Evolutionary conservation across 148 eudicot species (phyloP).

Genomic region (Rhododendron griersonianum): DNA sequence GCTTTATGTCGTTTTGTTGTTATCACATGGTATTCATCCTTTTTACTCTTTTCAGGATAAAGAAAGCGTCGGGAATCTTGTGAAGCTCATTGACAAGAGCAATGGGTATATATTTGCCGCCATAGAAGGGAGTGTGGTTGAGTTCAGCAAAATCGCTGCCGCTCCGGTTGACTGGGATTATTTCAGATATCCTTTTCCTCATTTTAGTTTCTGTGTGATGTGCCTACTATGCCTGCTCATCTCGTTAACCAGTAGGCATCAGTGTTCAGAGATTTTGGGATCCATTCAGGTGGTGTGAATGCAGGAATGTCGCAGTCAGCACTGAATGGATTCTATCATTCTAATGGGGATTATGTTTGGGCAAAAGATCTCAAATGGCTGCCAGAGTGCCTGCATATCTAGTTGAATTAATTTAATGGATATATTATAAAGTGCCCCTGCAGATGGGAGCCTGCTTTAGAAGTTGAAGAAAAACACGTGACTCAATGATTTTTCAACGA

Average conservation of each 20-base stretch:
- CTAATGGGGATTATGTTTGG: background rate
- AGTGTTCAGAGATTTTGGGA: background rate
- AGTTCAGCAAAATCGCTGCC: constrained; percentile 88
- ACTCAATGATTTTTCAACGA: too few species aligned
- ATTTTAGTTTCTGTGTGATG: background rate
- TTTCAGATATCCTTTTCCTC: constrained; percentile 76
- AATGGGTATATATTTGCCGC: constrained; percentile 84
- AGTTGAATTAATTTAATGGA: background rate
- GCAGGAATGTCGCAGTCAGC: background rate
- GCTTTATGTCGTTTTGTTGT: constrained; percentile 3
- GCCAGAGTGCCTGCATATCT: background rate
- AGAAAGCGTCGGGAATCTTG: constrained; percentile 88
- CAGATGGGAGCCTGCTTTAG: background rate
- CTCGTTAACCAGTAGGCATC: background rate
- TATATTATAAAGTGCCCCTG: background rate
- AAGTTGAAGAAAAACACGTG: background rate
- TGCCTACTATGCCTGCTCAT: background rate
- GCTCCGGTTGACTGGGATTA: constrained; percentile 86
- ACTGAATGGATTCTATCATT: background rate
- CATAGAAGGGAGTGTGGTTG: constrained; percentile 78
- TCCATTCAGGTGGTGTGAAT: background rate
- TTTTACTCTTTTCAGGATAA: constrained; percentile 55
- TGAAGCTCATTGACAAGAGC: constrained; percentile 81
- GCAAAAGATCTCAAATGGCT: constrained; percentile 4
- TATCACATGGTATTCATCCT: background rate